Percentiles rank a stretch among this genome's conserved stretches.
Evolutionary conservation across 179 eudicot genomes (phyloP).

Genomic region (Camellia oleifera): DNA sequence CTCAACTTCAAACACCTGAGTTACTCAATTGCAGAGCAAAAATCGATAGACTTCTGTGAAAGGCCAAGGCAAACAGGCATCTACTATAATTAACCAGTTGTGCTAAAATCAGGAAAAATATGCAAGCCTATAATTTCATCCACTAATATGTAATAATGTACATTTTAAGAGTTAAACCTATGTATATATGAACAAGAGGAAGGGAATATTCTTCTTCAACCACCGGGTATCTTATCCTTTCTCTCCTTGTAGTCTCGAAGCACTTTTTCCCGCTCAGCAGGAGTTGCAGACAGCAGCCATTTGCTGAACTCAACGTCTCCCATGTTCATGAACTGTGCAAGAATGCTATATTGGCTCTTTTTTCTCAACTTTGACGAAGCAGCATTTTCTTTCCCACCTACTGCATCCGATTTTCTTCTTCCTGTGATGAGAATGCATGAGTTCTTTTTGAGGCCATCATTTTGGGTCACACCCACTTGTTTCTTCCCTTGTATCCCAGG

Average conservation of each 20-base stretch:
- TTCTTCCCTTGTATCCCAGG: conserved; percentile 21
- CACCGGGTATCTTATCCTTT: conserved; percentile 28
- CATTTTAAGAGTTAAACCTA: background rate
- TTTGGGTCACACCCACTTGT: conserved; percentile 11
- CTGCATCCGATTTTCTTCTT: conserved; percentile 26
- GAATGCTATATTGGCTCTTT: conserved; percentile 47
- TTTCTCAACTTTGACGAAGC: conserved; percentile 39
- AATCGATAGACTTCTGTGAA: too few species aligned
- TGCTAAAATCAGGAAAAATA: too few species aligned
- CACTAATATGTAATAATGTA: background rate
- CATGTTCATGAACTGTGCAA: conserved; percentile 64
- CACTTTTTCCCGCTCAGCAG: conserved; percentile 43
- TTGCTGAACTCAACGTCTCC: conserved; percentile 62
- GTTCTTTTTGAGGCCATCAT: conserved; percentile 19
- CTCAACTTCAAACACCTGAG: too few species aligned
- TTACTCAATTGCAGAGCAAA: too few species aligned
- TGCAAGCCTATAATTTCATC: background rate
- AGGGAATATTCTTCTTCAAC: conserved; percentile 1
- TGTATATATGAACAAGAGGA: background rate
- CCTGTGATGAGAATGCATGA: conserved; percentile 14
- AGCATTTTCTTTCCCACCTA: conserved; percentile 21
- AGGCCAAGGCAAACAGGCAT: too few species aligned
- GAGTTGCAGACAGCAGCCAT: conserved; percentile 67
- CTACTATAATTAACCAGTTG: too few species aligned
- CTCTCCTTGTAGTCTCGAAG: conserved; percentile 57